These are phyloP conservation scores for Colletotrichum lindemuthianum DNA, from an alignment of 2,329 filamentous ascomycete species.

Conservation along the genomic window DNA sequence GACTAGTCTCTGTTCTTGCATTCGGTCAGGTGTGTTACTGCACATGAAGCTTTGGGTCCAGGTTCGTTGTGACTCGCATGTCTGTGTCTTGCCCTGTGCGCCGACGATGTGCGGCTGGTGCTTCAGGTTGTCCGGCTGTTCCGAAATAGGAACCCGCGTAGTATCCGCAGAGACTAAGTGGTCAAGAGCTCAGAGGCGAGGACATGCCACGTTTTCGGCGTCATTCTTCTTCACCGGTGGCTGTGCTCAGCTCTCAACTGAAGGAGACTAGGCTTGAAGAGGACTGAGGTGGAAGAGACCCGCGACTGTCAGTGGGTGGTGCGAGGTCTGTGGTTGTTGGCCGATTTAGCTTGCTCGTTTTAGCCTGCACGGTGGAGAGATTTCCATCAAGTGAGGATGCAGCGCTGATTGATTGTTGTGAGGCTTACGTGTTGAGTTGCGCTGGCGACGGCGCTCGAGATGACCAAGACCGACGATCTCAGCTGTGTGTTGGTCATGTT, in stretches of 20 bases:
- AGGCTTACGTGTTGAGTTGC: too few species aligned
- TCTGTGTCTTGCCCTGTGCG: conserved; percentile 2
- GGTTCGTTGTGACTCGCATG: conserved; percentile 7
- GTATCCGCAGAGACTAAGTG: not conserved
- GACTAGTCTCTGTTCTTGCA: not conserved
- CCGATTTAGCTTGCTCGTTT: conserved; percentile 21
- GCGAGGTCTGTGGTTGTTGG: conserved; percentile 23
- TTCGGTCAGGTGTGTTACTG: not conserved
- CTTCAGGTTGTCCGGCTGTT: conserved; percentile 8
- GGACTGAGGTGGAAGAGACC: conserved; percentile 9
- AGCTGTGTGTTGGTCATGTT: not conserved
- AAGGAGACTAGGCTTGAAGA: conserved; percentile 8
- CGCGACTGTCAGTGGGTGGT: conserved; percentile 15
- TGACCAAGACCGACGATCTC: not conserved
- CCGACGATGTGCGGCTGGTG: conserved; percentile 6
- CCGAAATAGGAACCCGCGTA: too few species aligned
- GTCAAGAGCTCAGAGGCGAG: too few species aligned
- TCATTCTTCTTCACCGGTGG: conserved; percentile 25
- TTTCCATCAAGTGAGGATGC: not conserved
- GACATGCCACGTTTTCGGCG: not conserved
- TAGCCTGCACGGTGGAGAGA: conserved; percentile 24
- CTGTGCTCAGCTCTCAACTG: conserved; percentile 23
- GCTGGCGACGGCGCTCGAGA: too few species aligned
- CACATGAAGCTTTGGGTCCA: conserved; percentile 7
- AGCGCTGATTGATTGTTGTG: too few species aligned